Conservation (phyloP, 441 rosid genomes). For the Populus hybrid region DNA sequence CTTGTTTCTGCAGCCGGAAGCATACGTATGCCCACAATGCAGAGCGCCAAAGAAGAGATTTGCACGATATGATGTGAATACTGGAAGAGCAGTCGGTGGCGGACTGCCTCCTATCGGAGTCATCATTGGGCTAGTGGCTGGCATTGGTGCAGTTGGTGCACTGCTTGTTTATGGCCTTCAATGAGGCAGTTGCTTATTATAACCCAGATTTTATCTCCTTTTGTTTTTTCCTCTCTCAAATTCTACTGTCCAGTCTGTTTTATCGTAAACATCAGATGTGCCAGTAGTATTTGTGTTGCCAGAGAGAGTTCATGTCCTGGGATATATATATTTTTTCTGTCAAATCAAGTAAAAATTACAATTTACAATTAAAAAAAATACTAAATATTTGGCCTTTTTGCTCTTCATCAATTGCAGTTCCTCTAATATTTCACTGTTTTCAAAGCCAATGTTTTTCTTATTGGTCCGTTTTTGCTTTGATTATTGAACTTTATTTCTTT, state of each 20-base stretch:
- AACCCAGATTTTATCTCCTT: background rate
- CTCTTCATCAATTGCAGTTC: background rate
- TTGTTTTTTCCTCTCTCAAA: background rate
- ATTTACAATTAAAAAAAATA: background rate
- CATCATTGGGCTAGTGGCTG: conserved; percentile 69
- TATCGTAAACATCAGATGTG: background rate
- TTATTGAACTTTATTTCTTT: no score
- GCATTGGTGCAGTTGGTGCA: conserved; percentile 80
- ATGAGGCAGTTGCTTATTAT: conserved; percentile 19
- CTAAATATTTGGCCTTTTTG: background rate
- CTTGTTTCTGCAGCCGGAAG: conserved; percentile 53
- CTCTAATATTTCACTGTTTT: background rate
- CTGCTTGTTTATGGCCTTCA: conserved; percentile 91
- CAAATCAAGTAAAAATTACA: background rate
- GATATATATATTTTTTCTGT: background rate
- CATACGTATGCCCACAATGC: conserved; percentile 85
- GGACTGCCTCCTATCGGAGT: conserved; percentile 88
- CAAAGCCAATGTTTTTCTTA: background rate
- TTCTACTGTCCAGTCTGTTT: background rate
- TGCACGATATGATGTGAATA: conserved; percentile 70
- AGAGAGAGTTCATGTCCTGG: background rate
- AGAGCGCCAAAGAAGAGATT: conserved; percentile 90
- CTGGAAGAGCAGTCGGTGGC: conserved; percentile 88
- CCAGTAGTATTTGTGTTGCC: background rate
- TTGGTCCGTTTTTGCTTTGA: background rate